A percentile compares a stretch with the other conserved stretches of the same genome.
Conservation (phyloP, 2,329 filamentous ascomycete genomes). For the Aspergillus pseudonomiae region DNA sequence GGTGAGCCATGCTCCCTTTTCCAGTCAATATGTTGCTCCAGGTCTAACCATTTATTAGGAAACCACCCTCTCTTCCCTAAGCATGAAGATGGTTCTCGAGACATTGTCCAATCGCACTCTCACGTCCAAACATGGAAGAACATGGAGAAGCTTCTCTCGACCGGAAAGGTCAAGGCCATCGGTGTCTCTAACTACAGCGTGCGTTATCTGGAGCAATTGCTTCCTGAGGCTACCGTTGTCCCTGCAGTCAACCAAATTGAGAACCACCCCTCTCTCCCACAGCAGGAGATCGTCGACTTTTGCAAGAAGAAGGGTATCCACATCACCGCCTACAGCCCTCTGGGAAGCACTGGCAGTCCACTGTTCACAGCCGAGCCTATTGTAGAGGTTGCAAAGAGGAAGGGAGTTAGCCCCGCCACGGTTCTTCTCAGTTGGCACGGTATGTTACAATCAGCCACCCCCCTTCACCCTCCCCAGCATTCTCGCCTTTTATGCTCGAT, state of each 20-base stretch:
- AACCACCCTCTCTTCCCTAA: slow-evolving; percentile 65
- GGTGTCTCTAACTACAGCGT: slow-evolving; percentile 63
- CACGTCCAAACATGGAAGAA: slow-evolving; percentile 78
- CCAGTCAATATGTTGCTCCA: neutral
- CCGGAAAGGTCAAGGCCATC: slow-evolving; percentile 60
- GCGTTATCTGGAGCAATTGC: slow-evolving; percentile 57
- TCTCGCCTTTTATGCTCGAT: neutral
- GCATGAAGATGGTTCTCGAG: slow-evolving; percentile 71
- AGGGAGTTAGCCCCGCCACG: slow-evolving; percentile 41
- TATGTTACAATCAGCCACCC: slow-evolving; percentile 24
- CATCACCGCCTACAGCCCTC: slow-evolving; percentile 55
- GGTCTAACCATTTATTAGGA: slow-evolving; percentile 22
- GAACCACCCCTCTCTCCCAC: slow-evolving; percentile 71
- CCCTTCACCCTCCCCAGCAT: neutral
- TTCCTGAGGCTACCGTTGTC: slow-evolving; percentile 60
- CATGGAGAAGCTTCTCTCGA: slow-evolving; percentile 61
- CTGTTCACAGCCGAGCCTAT: slow-evolving; percentile 46
- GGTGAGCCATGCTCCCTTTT: slow-evolving; percentile 46
- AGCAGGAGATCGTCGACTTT: slow-evolving; percentile 56
- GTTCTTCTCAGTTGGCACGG: slow-evolving; percentile 50
- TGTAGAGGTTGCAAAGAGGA: slow-evolving; percentile 45
- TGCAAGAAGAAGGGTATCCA: slow-evolving; percentile 55
- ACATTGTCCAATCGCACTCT: slow-evolving; percentile 69
- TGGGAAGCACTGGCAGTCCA: slow-evolving; percentile 47
- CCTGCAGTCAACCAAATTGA: slow-evolving; percentile 82